These are phyloP conservation scores for Coniochaeta sp. DNA, from an alignment of 2,329 filamentous ascomycete genomes.

Conservation along the genomic window DNA sequence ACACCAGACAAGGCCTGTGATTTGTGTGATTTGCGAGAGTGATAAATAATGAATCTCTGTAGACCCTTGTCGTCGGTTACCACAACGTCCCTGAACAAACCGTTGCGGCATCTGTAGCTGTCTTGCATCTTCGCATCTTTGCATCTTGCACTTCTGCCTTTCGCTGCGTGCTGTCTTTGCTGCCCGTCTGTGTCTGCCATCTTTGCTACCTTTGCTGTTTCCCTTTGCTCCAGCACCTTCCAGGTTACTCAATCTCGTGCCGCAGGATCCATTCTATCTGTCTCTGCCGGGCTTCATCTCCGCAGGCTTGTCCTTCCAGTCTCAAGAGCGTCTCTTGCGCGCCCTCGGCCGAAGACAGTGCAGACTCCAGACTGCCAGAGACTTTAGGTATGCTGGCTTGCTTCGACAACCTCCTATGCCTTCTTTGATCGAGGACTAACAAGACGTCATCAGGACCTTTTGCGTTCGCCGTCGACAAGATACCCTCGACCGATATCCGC, in stretches of 20 bases:
- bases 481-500: neutral
- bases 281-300: neutral
- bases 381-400: neutral
- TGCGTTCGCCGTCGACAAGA: neutral
- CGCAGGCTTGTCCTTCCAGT: neutral
- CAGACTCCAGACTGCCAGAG: neutral
- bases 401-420: neutral
- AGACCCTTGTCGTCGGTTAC: neutral
- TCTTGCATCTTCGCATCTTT: neutral
- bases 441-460: neutral
- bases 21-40: conserved; percentile 14
- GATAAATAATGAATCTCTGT: conserved; percentile 9
- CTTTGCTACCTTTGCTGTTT: neutral
- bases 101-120: neutral
- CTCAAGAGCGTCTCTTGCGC: neutral
- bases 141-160: neutral
- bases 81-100: neutral
- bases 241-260: neutral
- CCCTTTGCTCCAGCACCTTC: neutral
- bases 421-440: neutral
- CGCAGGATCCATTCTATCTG: neutral
- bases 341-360: neutral
- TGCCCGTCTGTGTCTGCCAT: neutral
- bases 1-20: conserved; percentile 8
- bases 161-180: neutral